Base-by-base conservation (phyloP, 768 basidiomycete genomes). In the Baorangia bicolor region DNA sequence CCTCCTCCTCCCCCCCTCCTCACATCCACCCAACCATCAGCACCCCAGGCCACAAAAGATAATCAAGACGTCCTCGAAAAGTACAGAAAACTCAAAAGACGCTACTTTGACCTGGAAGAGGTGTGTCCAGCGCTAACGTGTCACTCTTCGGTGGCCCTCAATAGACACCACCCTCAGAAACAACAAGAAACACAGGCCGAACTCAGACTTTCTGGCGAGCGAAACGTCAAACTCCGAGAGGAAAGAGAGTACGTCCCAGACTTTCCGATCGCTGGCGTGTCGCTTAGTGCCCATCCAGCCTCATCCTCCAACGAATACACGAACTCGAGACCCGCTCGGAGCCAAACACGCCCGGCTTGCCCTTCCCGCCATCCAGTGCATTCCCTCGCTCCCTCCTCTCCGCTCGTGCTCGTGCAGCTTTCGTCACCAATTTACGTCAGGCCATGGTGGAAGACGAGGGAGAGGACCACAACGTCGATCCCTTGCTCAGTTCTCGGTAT, bases 91-190 rank as follows among this genome's bases (percentile, higher is more conserved):
- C 75, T 88, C 49, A 90, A 90, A 67, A 73, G 83, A 40, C 81
- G 82, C 38, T 86, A 81, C 67, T 79, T 80, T 59, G 85, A 87
- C 51, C 79, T 88, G 39, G 85, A 88, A 62, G 83, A 89, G 81
- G 88, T 89, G 51, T 63, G 83, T 73, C 35, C 0, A 44, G 37
- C 40, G 44, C 35, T 28, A n/a, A 48, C 40, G 12, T 5, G 1
- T 25, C 21, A 2, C 35, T 9, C 34, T 18, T 2, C 3, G 1
- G 10, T 9, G 25, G 25, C 14, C 12, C 56, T 44, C 33, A 38
- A 31, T 18, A 0, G 13, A 35, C 47, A 42, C 49, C 49, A 10
- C 39, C 49, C 55, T 52, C 71, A 87, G 83, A 79, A 81, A 77
- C 77, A 80, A 69, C 82, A 86, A 72, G 85, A 85, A 63, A 74